Conservation (phyloP, 768 basidiomycete genomes). For the Tylopilus cervinicoccineus region DNA sequence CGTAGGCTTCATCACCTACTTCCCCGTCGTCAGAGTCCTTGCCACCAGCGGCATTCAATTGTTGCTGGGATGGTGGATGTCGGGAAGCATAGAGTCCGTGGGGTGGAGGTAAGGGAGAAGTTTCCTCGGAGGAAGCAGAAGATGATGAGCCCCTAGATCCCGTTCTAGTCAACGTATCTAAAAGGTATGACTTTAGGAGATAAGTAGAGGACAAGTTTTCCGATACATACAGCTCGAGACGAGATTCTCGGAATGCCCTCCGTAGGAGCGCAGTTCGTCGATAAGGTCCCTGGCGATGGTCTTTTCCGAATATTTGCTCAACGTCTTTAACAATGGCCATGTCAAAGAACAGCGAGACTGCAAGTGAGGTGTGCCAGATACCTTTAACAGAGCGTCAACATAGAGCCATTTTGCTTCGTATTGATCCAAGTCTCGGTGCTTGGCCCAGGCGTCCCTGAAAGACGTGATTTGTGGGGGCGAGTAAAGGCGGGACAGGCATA, state of each 20-base stretch:
- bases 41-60: constrained; percentile 23
- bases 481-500: constrained; percentile 28
- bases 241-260: constrained; percentile 61
- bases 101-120: constrained; percentile 19
- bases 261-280: constrained; percentile 72
- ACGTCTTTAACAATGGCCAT: constrained; percentile 47
- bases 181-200: constrained; percentile 1
- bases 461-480: constrained; percentile 16
- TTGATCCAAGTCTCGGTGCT: constrained; percentile 76
- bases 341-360: neutral
- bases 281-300: constrained; percentile 72
- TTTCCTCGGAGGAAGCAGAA: constrained; percentile 57
- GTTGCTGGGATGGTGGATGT: constrained; percentile 9
- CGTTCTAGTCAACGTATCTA: constrained; percentile 36
- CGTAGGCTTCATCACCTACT: constrained; percentile 45
- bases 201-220: neutral
- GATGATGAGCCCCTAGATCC: constrained; percentile 57
- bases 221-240: constrained; percentile 56
- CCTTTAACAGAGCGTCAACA: constrained; percentile 84
- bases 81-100: constrained; percentile 13
- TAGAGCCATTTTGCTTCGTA: constrained; percentile 87
- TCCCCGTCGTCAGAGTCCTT: constrained; percentile 45
- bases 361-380: constrained; percentile 25
- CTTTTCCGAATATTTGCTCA: constrained; percentile 80
- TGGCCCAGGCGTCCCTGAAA: constrained; percentile 90